Evolutionary conservation across 1,139 yeast genomes (phyloP), one percentile per base, ranked within the genome.

Genomic region (Debaryomyces singareniensis): DNA sequence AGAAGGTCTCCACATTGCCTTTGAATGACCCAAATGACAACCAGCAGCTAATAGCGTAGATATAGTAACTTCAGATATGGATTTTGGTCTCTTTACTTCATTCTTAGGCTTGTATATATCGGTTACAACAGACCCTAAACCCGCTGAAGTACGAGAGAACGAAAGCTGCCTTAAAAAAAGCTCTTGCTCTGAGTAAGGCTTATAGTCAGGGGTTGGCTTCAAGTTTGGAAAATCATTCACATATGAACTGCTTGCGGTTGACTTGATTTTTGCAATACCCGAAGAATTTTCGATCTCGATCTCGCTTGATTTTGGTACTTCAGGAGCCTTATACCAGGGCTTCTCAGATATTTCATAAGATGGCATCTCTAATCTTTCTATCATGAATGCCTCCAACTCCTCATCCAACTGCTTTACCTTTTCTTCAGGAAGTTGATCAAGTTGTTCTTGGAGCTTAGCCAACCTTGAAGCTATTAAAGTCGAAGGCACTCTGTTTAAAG

Each of bases 11-110:
- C 84, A 82, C 43, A 80, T 62, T 4, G 84, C 66, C 23, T 78
- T 81, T 4, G 95, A 73, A 48, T 91, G 96, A 16, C 98, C 98
- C 43, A 91, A 64, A 55, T 91, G 98, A 30, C 91, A 91, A 27
- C 96, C 97, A 0, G 97, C 86, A 4, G 96, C 94, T 56, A 89
- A 54, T 32, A 89, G 68, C 35, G 78, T 76, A 16, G 84, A 63
- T 20, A 86, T 61, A 2, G 91, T 68, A 9, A 83, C 53, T 35
- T 81, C 75, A 20, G 70, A 59, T 15, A 75, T 63, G 20, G 67
- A 49, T 20, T 68, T 63, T 10, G 96, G 95, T 15, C 61, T 54
- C 31, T 66, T 64, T 16, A 79, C 66, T 38, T 83, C 84, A 40
- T 70, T 65, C 47, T 80, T 78, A 14, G 96, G 95, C 32, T 61